Evolutionary conservation across 2,329 filamentous ascomycete species (phyloP).

Genomic region (Sclerotinia sclerotiorum): DNA sequence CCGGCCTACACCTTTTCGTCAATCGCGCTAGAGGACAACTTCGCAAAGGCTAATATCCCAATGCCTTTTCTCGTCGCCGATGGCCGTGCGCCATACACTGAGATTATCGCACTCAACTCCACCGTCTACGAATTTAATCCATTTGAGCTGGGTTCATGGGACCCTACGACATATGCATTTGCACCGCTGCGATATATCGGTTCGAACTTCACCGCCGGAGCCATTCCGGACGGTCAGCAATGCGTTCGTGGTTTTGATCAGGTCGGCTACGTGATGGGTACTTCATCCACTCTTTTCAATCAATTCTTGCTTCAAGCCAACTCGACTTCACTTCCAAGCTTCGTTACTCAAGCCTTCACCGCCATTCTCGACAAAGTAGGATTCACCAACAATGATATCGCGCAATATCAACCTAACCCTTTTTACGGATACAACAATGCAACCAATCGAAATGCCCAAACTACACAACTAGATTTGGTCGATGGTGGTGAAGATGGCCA

Average conservation of each 20-base stretch:
- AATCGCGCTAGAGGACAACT: conserved; percentile 62
- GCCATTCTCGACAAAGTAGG: conserved; percentile 57
- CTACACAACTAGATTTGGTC: conserved; percentile 63
- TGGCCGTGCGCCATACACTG: conserved; percentile 61
- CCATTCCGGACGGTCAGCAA: conserved; percentile 52
- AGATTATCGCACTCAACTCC: conserved; percentile 65
- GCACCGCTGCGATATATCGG: conserved; percentile 70
- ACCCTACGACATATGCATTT: conserved; percentile 71
- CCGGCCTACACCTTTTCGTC: conserved; percentile 80
- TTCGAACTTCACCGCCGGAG: conserved; percentile 67
- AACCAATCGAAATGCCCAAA: conserved; percentile 57
- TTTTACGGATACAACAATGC: conserved; percentile 65
- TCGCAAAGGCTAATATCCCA: conserved; percentile 62
- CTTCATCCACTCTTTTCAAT: conserved; percentile 83
- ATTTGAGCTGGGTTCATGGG: conserved; percentile 75
- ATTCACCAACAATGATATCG: conserved; percentile 66
- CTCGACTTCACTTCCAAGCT: conserved; percentile 46
- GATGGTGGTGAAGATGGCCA: conserved; percentile 78
- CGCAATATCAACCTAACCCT: conserved; percentile 72
- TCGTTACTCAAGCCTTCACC: conserved; percentile 52
- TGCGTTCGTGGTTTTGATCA: conserved; percentile 84
- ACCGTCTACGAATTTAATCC: conserved; percentile 79
- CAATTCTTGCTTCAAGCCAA: conserved; percentile 67
- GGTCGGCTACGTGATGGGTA: conserved; percentile 80
- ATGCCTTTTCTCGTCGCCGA: conserved; percentile 74